Evolutionary conservation across 2,329 filamentous ascomycete genomes (phyloP).

Genomic region (Rosellinia necatrix): DNA sequence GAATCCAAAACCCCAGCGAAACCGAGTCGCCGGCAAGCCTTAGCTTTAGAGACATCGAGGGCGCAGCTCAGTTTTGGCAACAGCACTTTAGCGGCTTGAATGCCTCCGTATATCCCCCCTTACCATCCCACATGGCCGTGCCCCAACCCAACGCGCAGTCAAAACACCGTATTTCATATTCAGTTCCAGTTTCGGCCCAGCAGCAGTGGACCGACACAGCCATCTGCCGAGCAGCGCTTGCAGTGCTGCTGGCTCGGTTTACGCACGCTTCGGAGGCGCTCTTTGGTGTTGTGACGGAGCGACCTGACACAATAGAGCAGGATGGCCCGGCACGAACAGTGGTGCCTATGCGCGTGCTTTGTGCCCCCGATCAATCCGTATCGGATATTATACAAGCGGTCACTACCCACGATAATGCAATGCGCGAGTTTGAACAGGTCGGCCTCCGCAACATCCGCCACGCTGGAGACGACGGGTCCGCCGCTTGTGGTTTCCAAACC

Average conservation of each 20-base stretch:
- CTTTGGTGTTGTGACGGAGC: constrained; percentile 18
- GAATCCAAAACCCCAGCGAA: neutral
- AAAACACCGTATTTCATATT: constrained; percentile 14
- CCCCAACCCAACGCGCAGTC: neutral
- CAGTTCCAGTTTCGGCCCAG: neutral
- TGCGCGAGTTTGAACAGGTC: constrained; percentile 9
- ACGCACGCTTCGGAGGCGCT: constrained; percentile 17
- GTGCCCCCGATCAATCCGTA: constrained; percentile 8
- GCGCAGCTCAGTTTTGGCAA: constrained; percentile 11
- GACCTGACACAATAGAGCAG: constrained; percentile 4
- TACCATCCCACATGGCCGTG: constrained; percentile 2
- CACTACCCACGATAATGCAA: constrained; percentile 6
- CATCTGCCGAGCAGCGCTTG: constrained; percentile 19
- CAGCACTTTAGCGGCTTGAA: constrained; percentile 13
- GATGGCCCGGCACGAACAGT: constrained; percentile 4
- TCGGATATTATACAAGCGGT: constrained; percentile 14
- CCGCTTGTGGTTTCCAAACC: constrained; percentile 19
- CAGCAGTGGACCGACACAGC: constrained; percentile 7
- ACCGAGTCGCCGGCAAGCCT: neutral
- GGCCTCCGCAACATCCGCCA: constrained; percentile 14
- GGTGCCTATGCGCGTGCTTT: constrained; percentile 15
- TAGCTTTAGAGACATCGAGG: neutral
- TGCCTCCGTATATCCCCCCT: constrained; percentile 9
- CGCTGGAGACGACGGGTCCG: constrained; percentile 10
- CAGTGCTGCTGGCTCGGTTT: constrained; percentile 14